Evolutionary conservation across 169 alveolate genomes (phyloP).

Genomic region (Plasmodium inui): DNA sequence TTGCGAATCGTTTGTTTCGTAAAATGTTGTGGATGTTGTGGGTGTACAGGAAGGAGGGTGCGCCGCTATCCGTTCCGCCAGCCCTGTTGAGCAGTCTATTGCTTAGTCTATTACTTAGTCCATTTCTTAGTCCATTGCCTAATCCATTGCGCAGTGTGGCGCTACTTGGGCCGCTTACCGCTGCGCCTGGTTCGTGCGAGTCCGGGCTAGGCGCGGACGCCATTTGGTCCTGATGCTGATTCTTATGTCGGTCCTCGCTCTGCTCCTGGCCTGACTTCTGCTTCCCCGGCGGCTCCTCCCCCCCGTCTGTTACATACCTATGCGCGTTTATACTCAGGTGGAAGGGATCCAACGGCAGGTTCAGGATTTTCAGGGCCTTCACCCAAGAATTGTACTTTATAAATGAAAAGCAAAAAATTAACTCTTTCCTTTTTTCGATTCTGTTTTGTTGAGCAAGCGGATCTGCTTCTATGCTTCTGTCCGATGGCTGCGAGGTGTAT

Average conservation of each 20-base stretch:
- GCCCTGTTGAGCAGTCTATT: neutral
- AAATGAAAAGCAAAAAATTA: conserved; percentile 59
- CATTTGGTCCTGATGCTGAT: no score
- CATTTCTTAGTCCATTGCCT: no score
- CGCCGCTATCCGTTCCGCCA: neutral
- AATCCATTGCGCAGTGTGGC: no score
- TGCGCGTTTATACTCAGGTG: conserved; percentile 63
- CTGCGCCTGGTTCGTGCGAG: neutral
- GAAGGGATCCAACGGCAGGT: conserved; percentile 53
- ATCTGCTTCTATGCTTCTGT: neutral
- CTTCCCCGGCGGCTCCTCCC: neutral
- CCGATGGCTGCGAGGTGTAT: neutral
- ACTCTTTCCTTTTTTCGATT: conserved; percentile 19
- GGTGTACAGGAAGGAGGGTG: conserved; percentile 34
- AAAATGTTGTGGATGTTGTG: conserved; percentile 64
- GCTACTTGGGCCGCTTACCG: no score
- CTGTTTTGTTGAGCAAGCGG: neutral
- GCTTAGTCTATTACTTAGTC: neutral
- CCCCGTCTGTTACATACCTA: conserved; percentile 2
- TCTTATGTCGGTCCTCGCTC: no score
- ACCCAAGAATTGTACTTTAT: conserved; percentile 62
- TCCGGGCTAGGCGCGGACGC: neutral
- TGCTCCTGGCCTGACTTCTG: neutral
- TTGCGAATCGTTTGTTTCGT: conserved; percentile 41
- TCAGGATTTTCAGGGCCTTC: conserved; percentile 46